Percentiles rank a stretch among this genome's conserved stretches.
phyloP scores from a whole-genome alignment of 768 basidiomycete genomes.

The Amanita exitialis region DNA sequence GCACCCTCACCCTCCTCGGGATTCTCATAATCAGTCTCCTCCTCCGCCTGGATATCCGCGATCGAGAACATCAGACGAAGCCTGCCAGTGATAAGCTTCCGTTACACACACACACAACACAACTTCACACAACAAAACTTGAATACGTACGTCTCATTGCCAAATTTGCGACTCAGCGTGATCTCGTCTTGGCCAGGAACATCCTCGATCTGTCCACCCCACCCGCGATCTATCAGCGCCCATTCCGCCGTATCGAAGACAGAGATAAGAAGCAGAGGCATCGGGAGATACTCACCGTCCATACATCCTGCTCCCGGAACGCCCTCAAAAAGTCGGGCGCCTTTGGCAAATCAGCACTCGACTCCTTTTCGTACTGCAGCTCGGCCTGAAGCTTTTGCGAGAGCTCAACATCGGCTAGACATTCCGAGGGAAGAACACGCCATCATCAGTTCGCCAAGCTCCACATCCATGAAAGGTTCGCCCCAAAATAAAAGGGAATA shows the following conservation, averaged over 20 bases:
- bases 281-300: slow-evolving; percentile 47
- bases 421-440: not conserved
- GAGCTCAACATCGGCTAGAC: slow-evolving; percentile 62
- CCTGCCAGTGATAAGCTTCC: slow-evolving; percentile 25
- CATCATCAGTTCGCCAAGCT: not conserved
- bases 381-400: slow-evolving; percentile 72
- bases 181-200: slow-evolving; percentile 72
- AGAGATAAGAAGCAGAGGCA: not conserved
- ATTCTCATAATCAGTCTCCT: slow-evolving; percentile 21
- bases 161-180: slow-evolving; percentile 70
- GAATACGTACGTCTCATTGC: slow-evolving; percentile 84
- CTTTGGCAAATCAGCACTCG: slow-evolving; percentile 21
- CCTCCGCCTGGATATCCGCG: slow-evolving; percentile 61
- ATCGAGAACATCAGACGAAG: slow-evolving; percentile 90
- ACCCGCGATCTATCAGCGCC: not conserved
- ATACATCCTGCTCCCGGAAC: slow-evolving; percentile 66
- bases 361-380: slow-evolving; percentile 76
- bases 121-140: not conserved
- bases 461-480: not conserved
- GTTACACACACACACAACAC: not conserved
- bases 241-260: not conserved
- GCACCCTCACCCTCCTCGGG: slow-evolving; percentile 17
- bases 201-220: slow-evolving; percentile 52
- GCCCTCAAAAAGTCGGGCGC: slow-evolving; percentile 68
- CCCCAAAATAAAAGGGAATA: not conserved